Evolutionary conservation across 352 stramenopile species (phyloP).

Genomic region (Poterioochromonas sp.): DNA sequence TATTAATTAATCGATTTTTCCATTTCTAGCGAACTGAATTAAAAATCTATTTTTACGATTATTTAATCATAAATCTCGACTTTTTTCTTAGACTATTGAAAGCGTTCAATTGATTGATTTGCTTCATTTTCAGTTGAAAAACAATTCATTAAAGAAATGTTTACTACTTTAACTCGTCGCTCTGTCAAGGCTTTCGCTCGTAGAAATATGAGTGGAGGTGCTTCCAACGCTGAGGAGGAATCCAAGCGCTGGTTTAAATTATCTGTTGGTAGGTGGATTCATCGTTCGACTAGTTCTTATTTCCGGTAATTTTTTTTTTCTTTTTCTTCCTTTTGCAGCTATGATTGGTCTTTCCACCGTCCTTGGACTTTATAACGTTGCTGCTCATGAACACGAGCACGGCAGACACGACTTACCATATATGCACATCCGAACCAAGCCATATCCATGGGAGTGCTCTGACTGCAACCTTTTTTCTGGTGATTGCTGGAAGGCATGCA

Average conservation of each 20-base stretch:
- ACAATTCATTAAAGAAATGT: too few species aligned
- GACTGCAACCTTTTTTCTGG: slow-evolving; percentile 43
- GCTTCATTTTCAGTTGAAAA: too few species aligned
- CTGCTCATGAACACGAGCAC: slow-evolving; percentile 9
- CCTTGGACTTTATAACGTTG: slow-evolving; percentile 11
- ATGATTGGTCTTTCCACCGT: slow-evolving; percentile 25
- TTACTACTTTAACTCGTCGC: too few species aligned
- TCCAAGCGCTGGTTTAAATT: not conserved
- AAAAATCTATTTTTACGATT: too few species aligned
- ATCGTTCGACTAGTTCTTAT: too few species aligned
- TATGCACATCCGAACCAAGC: slow-evolving; percentile 38
- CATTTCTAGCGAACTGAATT: too few species aligned
- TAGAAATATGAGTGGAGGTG: not conserved
- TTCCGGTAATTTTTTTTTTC: too few species aligned
- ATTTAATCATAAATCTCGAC: too few species aligned
- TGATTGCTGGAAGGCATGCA: slow-evolving; percentile 41
- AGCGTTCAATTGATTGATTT: too few species aligned
- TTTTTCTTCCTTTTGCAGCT: not conserved
- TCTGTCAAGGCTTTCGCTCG: too few species aligned
- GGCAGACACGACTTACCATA: slow-evolving; percentile 22
- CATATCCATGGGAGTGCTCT: slow-evolving; percentile 41
- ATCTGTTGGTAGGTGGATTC: not conserved
- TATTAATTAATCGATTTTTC: too few species aligned
- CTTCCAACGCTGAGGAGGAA: not conserved
- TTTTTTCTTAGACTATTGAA: too few species aligned